phyloP scores from a whole-genome alignment of 2,329 filamentous ascomycete genomes.

The Fusarium mundagurra region DNA sequence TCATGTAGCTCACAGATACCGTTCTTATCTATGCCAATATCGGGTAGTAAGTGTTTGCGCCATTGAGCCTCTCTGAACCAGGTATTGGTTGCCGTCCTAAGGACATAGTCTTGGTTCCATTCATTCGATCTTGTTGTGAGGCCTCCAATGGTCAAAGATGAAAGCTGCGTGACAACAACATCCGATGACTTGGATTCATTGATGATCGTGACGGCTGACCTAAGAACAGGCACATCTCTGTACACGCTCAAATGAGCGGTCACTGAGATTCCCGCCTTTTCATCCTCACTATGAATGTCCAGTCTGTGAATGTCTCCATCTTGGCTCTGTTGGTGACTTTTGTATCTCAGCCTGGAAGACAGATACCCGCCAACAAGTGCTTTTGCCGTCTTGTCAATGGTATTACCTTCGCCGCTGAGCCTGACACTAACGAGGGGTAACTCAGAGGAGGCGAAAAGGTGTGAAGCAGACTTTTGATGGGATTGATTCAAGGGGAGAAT shows the following conservation, averaged over 20 bases:
- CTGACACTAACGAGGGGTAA: background rate
- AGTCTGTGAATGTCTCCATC: background rate
- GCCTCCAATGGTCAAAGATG: background rate
- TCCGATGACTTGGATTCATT: background rate
- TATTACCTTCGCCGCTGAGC: background rate
- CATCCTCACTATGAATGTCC: background rate
- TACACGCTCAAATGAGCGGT: background rate
- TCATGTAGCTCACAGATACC: background rate
- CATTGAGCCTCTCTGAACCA: slow-evolving; percentile 2
- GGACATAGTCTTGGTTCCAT: background rate
- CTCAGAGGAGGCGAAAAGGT: background rate
- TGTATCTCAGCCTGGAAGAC: background rate
- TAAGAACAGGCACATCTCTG: background rate
- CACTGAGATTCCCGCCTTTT: background rate
- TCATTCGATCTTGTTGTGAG: fast-evolving
- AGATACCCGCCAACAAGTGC: background rate
- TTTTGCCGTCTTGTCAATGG: background rate
- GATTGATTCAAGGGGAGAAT: background rate
- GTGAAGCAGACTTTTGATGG: background rate
- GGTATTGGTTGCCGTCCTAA: background rate
- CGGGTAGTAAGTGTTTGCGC: background rate
- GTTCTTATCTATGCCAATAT: background rate
- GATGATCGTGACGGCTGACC: background rate
- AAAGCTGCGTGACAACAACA: background rate
- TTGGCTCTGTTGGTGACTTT: background rate